Percentiles rank a stretch among this genome's conserved stretches.
These are phyloP conservation scores for Cladophialophora yegresii DNA, from an alignment of 2,329 filamentous ascomycete species.

Conservation along the genomic window DNA sequence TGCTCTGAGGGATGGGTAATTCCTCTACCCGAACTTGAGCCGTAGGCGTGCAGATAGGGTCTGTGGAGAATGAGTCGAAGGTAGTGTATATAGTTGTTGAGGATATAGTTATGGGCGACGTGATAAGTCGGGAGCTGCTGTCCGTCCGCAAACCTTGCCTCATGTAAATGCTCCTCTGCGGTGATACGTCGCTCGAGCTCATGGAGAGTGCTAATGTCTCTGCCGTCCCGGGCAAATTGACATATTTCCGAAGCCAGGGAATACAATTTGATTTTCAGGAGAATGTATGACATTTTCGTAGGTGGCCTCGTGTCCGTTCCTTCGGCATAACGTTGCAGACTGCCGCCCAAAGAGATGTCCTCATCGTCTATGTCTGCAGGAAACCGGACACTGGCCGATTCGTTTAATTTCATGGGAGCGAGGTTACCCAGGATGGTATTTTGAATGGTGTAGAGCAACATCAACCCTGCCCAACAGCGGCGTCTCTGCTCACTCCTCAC, in stretches of 20 bases:
- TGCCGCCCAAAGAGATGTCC: slow-evolving; percentile 38
- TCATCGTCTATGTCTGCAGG: slow-evolving; percentile 45
- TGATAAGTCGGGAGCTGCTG: slow-evolving; percentile 40
- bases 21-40: slow-evolving; percentile 40
- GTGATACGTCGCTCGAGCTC: slow-evolving; percentile 40
- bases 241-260: slow-evolving; percentile 44
- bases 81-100: slow-evolving; percentile 46
- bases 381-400: slow-evolving; percentile 39
- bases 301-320: slow-evolving; percentile 31
- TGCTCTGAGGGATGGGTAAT: slow-evolving; percentile 13
- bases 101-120: slow-evolving; percentile 45
- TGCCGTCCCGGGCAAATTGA: slow-evolving; percentile 36
- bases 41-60: slow-evolving; percentile 37
- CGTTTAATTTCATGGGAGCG: slow-evolving; percentile 37
- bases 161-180: slow-evolving; percentile 39
- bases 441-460: slow-evolving; percentile 47
- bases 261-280: slow-evolving; percentile 44
- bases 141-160: slow-evolving; percentile 35
- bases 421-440: slow-evolving; percentile 44
- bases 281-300: slow-evolving; percentile 48
- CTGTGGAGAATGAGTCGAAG: slow-evolving; percentile 44
- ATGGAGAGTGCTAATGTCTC: slow-evolving; percentile 38
- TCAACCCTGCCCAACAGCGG: slow-evolving; percentile 45
- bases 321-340: neutral
- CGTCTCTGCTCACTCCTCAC: slow-evolving; percentile 46